Evolutionary conservation across 495 filamentous ascomycete genomes (phyloP).

Genomic region (Podospora pseudopauciseta): DNA sequence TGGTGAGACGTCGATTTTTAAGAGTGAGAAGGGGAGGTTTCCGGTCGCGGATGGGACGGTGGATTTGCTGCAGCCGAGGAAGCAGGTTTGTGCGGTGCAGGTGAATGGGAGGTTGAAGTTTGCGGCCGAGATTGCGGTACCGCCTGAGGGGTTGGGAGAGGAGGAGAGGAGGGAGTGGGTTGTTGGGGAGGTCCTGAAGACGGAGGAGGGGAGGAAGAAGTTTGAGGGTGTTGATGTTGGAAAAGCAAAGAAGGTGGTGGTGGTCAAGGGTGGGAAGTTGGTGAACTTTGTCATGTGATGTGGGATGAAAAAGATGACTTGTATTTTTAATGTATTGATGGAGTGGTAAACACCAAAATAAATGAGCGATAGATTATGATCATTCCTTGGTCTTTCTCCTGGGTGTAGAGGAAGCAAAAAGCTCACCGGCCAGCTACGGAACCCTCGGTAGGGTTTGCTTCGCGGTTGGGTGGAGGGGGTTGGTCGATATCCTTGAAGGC

Average conservation of each 20-base stretch:
- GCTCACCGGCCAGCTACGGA: not conserved
- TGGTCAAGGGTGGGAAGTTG: slow-evolving; percentile 50
- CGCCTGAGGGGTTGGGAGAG: slow-evolving; percentile 29
- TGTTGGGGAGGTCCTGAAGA: slow-evolving; percentile 44
- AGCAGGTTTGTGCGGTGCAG: slow-evolving; percentile 58
- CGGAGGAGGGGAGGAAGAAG: slow-evolving; percentile 49
- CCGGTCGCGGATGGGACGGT: slow-evolving; percentile 52
- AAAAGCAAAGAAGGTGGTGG: slow-evolving; percentile 47
- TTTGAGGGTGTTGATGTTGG: slow-evolving; percentile 37
- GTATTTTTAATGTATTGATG: not conserved
- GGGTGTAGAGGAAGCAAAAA: not conserved
- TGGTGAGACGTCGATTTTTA: slow-evolving; percentile 43
- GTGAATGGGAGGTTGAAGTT: slow-evolving; percentile 73
- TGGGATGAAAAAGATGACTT: not conserved
- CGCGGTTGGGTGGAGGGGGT: too few relatives aligned
- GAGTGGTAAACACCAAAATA: not conserved
- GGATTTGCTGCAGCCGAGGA: slow-evolving; percentile 34
- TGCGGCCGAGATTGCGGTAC: slow-evolving; percentile 53
- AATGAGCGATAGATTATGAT: not conserved
- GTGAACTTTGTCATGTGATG: slow-evolving; percentile 53
- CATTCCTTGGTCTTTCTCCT: not conserved
- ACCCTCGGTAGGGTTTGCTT: not conserved
- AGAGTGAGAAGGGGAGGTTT: slow-evolving; percentile 39
- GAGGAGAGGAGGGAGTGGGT: slow-evolving; percentile 52
- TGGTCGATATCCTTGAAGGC: too few relatives aligned